Evolutionary conservation across 371 early-diverging fungal genomes (phyloP), one percentile per base, ranked within the genome.

Genomic region (Rhizopus microsporus): DNA sequence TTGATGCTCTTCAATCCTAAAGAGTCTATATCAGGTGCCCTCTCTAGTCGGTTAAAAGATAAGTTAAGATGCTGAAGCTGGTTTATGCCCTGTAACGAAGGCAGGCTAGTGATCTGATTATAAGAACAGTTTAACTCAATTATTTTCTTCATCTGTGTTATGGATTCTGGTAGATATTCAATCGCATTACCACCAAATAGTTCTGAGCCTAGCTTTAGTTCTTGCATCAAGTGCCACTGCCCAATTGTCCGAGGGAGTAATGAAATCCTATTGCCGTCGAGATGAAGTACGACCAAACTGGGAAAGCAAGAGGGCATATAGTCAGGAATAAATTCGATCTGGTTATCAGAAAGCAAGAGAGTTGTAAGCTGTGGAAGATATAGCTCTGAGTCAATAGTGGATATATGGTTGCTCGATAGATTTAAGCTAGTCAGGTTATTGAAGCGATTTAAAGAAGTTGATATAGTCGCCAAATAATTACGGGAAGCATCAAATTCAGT

Each of bases 131-230:
- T 82, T 8, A 86, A 51, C 42, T 81, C 78, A 32, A 77, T 66
- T 4, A 86, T 55, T 0, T 53, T 45, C 0, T 42, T 48, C 80
- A 86, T 75, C 12, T 69, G 56, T 13, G 71, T 68, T 29, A 86
- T 60, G 7, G 69, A 44, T 4, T 73, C 59, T 13, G 86, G 86
- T 32, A 86, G 56, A 0, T 42, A 12, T 5, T 65, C 52, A 44
- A 86, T 56, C 3, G 62, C 60, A 37, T 86, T 86, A 12, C 86
- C 86, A 6, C 86, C 86, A 51, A 68, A 80, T 23, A 23, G 23
- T 23, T 78, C 80, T 7, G 83, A 82, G 3, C 86, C 86, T 46
- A 86, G 68, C 38, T 72, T 73, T 17, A 86, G 57, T 6, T 78
- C 71, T 40, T 78, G 76, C 35, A 88, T 63, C 37, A 68, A 60